These are phyloP conservation scores for Penicillium brasilianum DNA, from an alignment of 2,329 filamentous ascomycete genomes.

Conservation along the genomic window DNA sequence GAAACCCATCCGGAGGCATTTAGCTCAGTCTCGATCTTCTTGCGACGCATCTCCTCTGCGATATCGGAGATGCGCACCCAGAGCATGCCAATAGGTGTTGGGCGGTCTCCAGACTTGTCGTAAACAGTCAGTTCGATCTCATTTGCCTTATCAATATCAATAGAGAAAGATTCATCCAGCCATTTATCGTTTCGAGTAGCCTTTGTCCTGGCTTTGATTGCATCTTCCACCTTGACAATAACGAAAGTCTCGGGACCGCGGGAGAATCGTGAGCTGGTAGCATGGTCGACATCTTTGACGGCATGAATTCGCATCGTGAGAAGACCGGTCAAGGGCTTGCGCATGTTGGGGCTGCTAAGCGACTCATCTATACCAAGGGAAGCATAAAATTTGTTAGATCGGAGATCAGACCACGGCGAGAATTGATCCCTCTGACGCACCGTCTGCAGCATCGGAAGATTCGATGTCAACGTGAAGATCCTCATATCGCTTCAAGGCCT, in stretches of 20 bases:
- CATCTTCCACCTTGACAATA: slow-evolving; percentile 95
- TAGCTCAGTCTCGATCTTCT: slow-evolving; percentile 95
- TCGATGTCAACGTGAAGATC: slow-evolving; percentile 96
- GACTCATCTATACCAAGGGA: slow-evolving; percentile 75
- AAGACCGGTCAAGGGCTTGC: slow-evolving; percentile 93
- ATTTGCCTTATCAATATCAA: slow-evolving; percentile 97
- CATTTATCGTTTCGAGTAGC: slow-evolving; percentile 85
- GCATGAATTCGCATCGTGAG: slow-evolving; percentile 84
- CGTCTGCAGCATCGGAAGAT: slow-evolving; percentile 75
- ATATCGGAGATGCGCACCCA: slow-evolving; percentile 98
- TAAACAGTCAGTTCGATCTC: slow-evolving; percentile 98
- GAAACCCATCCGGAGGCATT: slow-evolving; percentile 96
- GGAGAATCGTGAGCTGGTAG: slow-evolving; percentile 79
- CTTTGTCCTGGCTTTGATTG: slow-evolving; percentile 84
- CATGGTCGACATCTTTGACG: slow-evolving; percentile 94
- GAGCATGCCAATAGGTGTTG: slow-evolving; percentile 89
- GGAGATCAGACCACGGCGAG: too few species aligned
- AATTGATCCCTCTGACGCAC: slow-evolving; percentile 58
- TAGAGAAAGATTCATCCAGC: slow-evolving; percentile 87
- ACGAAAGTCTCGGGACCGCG: slow-evolving; percentile 94
- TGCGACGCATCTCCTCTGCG: slow-evolving; percentile 93
- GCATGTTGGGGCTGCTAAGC: slow-evolving; percentile 90
- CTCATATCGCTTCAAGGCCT: slow-evolving; percentile 95
- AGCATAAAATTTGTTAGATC: slow-evolving; percentile 34
- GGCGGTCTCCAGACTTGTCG: slow-evolving; percentile 89